Evolutionary conservation across 2,329 filamentous ascomycete species (phyloP).

Genomic region (Diaporthe amygdali): DNA sequence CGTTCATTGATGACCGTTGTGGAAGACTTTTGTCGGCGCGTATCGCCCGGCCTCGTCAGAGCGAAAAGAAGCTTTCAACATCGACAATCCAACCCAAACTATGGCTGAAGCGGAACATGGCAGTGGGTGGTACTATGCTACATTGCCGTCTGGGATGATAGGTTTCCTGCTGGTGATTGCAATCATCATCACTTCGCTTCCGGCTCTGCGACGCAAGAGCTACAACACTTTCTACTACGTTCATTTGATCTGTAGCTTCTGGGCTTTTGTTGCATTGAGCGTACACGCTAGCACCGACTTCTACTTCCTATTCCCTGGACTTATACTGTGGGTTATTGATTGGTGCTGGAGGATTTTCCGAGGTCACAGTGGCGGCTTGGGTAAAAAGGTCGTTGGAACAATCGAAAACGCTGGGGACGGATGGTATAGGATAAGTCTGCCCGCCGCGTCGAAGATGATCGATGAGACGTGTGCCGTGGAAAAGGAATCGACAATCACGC

Average conservation of each 20-base stretch:
- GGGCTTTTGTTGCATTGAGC: conserved; percentile 13
- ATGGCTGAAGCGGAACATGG: conserved; percentile 10
- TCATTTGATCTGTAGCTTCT: conserved; percentile 19
- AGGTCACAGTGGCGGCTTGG: conserved; percentile 11
- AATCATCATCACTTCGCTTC: conserved; percentile 23
- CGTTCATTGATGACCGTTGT: not conserved
- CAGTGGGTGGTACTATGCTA: conserved; percentile 11
- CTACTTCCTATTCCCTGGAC: conserved; percentile 26
- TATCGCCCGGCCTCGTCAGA: not conserved
- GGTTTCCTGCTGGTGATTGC: conserved; percentile 4
- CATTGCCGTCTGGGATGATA: conserved; percentile 21
- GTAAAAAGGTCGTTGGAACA: not conserved
- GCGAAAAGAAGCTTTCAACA: conserved; percentile 17
- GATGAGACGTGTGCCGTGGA: not conserved
- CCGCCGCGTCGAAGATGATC: not conserved
- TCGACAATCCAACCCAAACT: conserved; percentile 26
- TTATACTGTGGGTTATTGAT: conserved; percentile 20
- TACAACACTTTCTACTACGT: conserved; percentile 28
- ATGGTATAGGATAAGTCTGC: not conserved
- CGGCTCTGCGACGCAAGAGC: conserved; percentile 21
- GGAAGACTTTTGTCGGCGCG: not conserved
- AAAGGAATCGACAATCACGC: not conserved
- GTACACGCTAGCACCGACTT: conserved; percentile 28
- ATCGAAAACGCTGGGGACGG: conserved; percentile 20
- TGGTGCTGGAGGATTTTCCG: conserved; percentile 23